Conservation (phyloP, 768 basidiomycete species). For the Podaxis rugospora region DNA sequence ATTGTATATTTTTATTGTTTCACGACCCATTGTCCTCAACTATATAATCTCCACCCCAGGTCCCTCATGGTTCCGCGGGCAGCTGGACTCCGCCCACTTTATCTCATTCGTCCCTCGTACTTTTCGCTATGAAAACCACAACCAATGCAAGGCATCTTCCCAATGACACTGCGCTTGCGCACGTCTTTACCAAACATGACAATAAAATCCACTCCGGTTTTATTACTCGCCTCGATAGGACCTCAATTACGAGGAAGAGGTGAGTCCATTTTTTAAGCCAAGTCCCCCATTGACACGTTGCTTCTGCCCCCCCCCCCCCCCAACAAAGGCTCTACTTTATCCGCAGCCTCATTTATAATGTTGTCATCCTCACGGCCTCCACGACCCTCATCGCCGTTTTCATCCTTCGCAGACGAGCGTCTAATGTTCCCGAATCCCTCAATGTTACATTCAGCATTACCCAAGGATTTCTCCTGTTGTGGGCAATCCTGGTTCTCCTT, state of each 20-base stretch:
- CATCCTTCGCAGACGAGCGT: conserved; percentile 16
- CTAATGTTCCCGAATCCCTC: conserved; percentile 15
- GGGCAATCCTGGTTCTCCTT: conserved; percentile 23
- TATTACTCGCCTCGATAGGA: conserved; percentile 14
- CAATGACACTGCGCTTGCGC: neutral
- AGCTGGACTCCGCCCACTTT: conserved; percentile 6
- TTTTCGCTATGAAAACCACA: neutral
- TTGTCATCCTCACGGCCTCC: conserved; percentile 18
- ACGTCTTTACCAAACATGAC: conserved; percentile 11
- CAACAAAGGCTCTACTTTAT: conserved; percentile 20
- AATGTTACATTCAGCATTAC: conserved; percentile 21
- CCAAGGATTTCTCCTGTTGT: conserved; percentile 22
- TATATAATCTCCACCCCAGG: neutral
- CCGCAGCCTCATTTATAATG: conserved; percentile 23
- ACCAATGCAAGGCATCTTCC: conserved; percentile 2
- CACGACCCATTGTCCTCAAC: neutral
- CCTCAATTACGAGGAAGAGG: conserved; percentile 9
- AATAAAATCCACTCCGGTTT: conserved; percentile 6
- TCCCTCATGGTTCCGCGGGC: neutral
- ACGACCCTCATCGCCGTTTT: conserved; percentile 15
- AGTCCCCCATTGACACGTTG: neutral
- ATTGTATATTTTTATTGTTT: neutral
- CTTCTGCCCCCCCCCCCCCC: neutral
- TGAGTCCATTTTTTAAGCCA: neutral
- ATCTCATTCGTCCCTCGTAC: neutral